Percentiles rank a stretch among this genome's conserved stretches.
These are phyloP conservation scores for Pilatotrama ljubarskyi DNA, from an alignment of 768 basidiomycete genomes.

Conservation along the genomic window DNA sequence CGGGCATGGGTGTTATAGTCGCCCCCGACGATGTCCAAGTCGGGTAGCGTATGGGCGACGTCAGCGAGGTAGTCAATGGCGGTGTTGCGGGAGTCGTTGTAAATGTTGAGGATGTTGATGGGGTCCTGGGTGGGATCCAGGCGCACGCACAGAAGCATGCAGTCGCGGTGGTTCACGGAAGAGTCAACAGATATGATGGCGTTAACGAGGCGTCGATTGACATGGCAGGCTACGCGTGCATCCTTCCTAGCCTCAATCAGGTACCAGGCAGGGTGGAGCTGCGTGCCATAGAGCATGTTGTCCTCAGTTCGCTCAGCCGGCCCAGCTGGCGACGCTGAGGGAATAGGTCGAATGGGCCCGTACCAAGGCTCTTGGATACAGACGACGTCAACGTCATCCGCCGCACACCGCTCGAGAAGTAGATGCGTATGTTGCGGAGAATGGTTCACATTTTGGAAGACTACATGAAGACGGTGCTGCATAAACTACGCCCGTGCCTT, in stretches of 20 bases:
- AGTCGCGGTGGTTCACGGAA: background rate
- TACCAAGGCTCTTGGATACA: constrained; percentile 2
- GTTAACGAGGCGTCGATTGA: background rate
- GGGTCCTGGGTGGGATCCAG: background rate
- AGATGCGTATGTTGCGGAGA: constrained; percentile 1
- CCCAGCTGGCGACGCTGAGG: background rate
- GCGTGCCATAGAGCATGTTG: constrained; percentile 5
- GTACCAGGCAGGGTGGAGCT: background rate
- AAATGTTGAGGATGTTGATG: background rate
- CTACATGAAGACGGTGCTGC: background rate
- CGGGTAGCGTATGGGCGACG: too few relatives aligned
- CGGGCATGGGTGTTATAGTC: background rate
- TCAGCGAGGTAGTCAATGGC: background rate
- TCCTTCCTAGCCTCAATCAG: background rate
- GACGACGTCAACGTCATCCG: background rate
- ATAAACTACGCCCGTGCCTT: background rate
- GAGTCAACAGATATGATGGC: background rate
- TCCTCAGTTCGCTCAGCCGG: background rate
- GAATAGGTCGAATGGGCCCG: background rate
- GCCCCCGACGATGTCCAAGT: background rate
- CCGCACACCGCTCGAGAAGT: background rate
- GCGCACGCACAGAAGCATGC: background rate
- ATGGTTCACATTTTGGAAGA: background rate
- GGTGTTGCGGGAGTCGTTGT: background rate
- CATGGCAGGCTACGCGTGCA: background rate